Evolutionary conservation across 345 rosid genomes (phyloP), one percentile per base, ranked within the genome.

Genomic region (Gossypium anomalum): DNA sequence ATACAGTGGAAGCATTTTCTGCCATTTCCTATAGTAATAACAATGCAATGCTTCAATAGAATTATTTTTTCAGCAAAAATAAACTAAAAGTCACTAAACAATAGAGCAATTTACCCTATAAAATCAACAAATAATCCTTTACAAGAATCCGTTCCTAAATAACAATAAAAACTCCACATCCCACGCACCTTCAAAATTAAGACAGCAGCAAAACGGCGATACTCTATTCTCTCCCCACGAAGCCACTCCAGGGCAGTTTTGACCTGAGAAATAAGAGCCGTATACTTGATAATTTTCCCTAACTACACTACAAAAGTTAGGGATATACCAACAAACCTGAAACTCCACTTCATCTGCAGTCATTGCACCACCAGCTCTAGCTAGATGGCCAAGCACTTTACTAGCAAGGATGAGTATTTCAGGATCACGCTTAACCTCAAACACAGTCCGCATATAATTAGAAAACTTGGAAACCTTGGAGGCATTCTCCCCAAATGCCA

Each of bases 351-450:
- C 97, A 77, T 96, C 99, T n/a, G 99, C 97, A 67, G 97, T 90
- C 99, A 96, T 92, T 49, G 95, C 97, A 70, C 99, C 99, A 67
- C 99, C 98, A 17, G 97, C 95, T 91, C 97, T 88, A 7, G 97
- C 98, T 76, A 96, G 89, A 73, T 96, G 99, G 45, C 99, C 99
- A 82, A 96, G 88, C 78, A 96, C 99, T 82, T 78, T 83, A 84
- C 98, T 96, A 70, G 98, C 97, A 87, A 87, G 97, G 76, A 88
- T 85, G 84, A 96, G 81, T 74, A 88, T 88, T 56, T 90, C 97
- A 41, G 83, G 90, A 78, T 93, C 99, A 57, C 94, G 93, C 86
- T 90, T 93, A 45, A 78, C 16, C 60, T 90, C 99, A 41, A 96
- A 93, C 52, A 90, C 92, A 12, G 66, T 82, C 77, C 97, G 82